These are phyloP conservation scores for Boletus edulis DNA, from an alignment of 768 basidiomycete species.

Conservation along the genomic window DNA sequence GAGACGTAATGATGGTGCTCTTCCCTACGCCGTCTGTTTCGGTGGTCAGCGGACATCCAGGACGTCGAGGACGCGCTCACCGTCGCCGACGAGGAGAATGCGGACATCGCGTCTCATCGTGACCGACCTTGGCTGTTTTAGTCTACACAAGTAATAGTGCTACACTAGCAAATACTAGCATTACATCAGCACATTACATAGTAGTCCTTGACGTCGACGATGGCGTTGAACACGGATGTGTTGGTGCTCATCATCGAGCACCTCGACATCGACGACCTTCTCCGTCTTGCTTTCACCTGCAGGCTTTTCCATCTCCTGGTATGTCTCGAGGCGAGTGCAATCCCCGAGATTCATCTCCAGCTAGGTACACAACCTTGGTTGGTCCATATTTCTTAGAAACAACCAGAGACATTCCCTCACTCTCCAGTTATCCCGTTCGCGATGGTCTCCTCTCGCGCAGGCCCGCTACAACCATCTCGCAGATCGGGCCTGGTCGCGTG, in stretches of 20 bases:
- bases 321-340: neutral
- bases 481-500: conserved; percentile 52
- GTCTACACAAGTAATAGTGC: no score
- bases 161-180: neutral
- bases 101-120: conserved; percentile 89
- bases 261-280: conserved; percentile 44
- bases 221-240: conserved; percentile 51
- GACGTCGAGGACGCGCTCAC: conserved; percentile 41
- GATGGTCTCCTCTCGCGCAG: conserved; percentile 44
- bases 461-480: conserved; percentile 51
- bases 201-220: neutral
- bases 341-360: conserved; percentile 1
- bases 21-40: conserved; percentile 93
- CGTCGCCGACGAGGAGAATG: conserved; percentile 92
- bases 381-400: conserved; percentile 48
- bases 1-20: conserved; percentile 93
- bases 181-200: conserved; percentile 19
- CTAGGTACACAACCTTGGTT: conserved; percentile 63
- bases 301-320: conserved; percentile 40
- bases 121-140: conserved; percentile 9
- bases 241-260: conserved; percentile 50
- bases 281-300: conserved; percentile 30
- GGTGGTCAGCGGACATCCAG: neutral
- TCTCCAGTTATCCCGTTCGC: conserved; percentile 39
- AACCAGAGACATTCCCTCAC: conserved; percentile 57